phyloP scores from a whole-genome alignment of 306 rosid genomes.

The Senna siamea region DNA sequence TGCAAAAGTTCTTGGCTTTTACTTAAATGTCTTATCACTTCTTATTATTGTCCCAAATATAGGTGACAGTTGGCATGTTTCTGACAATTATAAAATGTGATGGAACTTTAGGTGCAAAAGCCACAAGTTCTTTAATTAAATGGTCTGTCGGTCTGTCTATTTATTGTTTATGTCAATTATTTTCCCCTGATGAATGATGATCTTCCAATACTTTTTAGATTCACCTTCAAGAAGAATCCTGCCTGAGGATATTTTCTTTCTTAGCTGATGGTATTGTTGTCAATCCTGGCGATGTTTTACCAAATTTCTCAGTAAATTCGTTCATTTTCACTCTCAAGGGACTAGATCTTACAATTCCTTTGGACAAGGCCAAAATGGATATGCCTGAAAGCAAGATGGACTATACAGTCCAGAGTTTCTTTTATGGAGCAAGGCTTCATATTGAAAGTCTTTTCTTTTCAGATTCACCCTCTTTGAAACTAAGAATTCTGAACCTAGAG shows the following conservation, averaged over 20 bases:
- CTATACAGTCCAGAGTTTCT: constrained; percentile 51
- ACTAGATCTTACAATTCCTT: constrained; percentile 76
- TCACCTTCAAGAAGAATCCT: constrained; percentile 89
- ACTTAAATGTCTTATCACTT: too few relatives aligned
- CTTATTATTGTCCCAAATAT: too few relatives aligned
- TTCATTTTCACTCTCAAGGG: constrained; percentile 69
- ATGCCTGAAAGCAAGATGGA: constrained; percentile 49
- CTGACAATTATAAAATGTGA: too few relatives aligned
- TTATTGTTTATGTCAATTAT: constrained; percentile 6
- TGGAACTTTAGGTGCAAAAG: too few relatives aligned
- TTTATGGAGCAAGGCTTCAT: constrained; percentile 87
- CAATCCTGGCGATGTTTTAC: constrained; percentile 75
- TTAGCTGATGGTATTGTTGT: constrained; percentile 89
- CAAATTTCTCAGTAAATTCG: constrained; percentile 81
- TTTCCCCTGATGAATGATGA: constrained; percentile 9
- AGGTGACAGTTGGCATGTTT: too few relatives aligned
- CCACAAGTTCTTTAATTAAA: constrained; percentile 25
- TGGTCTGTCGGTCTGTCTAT: constrained; percentile 11
- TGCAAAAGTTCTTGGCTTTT: neutral
- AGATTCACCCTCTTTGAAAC: constrained; percentile 70
- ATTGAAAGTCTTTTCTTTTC: constrained; percentile 67
- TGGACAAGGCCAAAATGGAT: constrained; percentile 52
- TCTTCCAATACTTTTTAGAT: constrained; percentile 53
- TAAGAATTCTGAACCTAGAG: constrained; percentile 68
- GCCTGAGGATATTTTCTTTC: constrained; percentile 87